Percentiles rank a stretch among this genome's conserved stretches.
phyloP scores from a whole-genome alignment of 495 filamentous ascomycete genomes.

The Bombardia bombarda region DNA sequence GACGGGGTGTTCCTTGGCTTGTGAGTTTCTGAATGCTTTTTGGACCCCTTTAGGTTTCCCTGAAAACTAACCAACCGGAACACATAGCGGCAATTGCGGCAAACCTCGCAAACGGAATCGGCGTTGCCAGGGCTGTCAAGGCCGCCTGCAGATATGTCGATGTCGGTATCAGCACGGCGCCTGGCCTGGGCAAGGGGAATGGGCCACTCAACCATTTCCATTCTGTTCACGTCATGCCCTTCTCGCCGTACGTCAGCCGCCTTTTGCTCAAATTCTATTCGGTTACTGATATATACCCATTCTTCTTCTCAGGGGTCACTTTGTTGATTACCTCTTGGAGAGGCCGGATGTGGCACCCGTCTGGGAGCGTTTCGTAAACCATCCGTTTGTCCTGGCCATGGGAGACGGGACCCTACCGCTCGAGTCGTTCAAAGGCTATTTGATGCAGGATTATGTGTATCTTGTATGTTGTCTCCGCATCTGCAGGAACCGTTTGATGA shows the following conservation, averaged over 20 bases:
- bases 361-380: conserved; percentile 69
- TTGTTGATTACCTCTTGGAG: conserved; percentile 77
- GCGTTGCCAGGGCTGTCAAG: conserved; percentile 56
- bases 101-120: conserved; percentile 60
- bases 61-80: background rate
- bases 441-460: conserved; percentile 86
- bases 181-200: conserved; percentile 66
- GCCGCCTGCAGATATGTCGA: conserved; percentile 72
- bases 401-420: conserved; percentile 64
- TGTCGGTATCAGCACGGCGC: conserved; percentile 71
- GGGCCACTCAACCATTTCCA: conserved; percentile 95
- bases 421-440: conserved; percentile 73
- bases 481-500: background rate
- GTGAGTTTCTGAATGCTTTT: conserved; percentile 32
- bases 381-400: conserved; percentile 71
- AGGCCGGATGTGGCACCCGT: conserved; percentile 59
- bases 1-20: conserved; percentile 91
- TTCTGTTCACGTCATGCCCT: conserved; percentile 69
- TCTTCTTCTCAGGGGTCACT: conserved; percentile 51
- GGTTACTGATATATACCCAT: too few relatives aligned
- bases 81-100: conserved; percentile 75
- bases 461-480: conserved; percentile 43
- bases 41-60: background rate
- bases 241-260: conserved; percentile 58
- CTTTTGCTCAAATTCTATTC: background rate